Evolutionary conservation across 805 yeast genomes (phyloP).

Genomic region (Starmerella bombicola): DNA sequence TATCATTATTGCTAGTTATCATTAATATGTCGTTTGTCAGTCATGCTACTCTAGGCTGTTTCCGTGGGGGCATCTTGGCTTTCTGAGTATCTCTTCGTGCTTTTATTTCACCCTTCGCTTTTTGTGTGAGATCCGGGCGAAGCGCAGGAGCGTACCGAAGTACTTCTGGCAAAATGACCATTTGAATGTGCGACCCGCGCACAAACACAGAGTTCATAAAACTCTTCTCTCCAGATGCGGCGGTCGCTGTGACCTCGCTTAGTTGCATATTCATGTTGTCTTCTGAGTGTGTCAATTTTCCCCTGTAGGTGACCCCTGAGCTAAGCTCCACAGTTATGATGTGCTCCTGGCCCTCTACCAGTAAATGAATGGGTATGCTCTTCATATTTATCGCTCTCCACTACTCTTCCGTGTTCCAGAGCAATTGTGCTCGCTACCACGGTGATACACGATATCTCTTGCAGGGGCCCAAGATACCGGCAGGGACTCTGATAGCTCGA

Average conservation of each 20-base stretch:
- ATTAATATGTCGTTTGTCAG: too few species aligned
- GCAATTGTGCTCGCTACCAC: too few species aligned
- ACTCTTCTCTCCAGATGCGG: conserved; percentile 58
- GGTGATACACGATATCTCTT: too few species aligned
- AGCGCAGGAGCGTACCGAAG: conserved; percentile 80
- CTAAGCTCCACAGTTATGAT: conserved; percentile 67
- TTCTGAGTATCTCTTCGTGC: neutral
- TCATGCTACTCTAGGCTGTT: conserved; percentile 7
- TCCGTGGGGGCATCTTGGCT: conserved; percentile 13
- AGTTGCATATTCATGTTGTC: conserved; percentile 91
- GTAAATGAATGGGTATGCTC: conserved; percentile 72
- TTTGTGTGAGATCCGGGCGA: conserved; percentile 29
- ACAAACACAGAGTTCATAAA: conserved; percentile 77
- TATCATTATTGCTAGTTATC: too few species aligned
- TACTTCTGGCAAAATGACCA: conserved; percentile 79
- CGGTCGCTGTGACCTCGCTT: conserved; percentile 67
- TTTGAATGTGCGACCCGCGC: conserved; percentile 80
- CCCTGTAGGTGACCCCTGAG: conserved; percentile 79
- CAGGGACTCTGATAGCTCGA: too few species aligned
- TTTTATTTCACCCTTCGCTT: conserved; percentile 3
- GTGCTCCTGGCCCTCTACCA: conserved; percentile 85
- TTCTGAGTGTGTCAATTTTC: conserved; percentile 68
- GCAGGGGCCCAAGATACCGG: too few species aligned
- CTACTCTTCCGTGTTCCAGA: too few species aligned
- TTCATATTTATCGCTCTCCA: too few species aligned